Conservation (phyloP, 768 basidiomycete genomes). For the Macrolepiota fuliginosa region DNA sequence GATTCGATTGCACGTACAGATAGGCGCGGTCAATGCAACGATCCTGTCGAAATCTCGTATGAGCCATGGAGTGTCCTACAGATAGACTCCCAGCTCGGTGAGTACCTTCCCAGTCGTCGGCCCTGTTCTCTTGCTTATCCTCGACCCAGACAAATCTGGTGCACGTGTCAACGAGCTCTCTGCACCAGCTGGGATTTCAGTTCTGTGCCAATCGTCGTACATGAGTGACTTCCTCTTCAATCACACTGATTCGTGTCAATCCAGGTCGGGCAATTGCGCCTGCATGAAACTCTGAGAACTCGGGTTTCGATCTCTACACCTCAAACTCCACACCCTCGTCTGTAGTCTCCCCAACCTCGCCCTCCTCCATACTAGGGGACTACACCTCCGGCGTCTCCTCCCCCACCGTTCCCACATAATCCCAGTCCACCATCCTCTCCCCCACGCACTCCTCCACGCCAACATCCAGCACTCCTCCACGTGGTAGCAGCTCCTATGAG, state of each 20-base stretch:
- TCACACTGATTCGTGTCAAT: constrained; percentile 9
- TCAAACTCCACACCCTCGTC: constrained; percentile 35
- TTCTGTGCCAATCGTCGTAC: constrained; percentile 81
- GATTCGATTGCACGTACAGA: no score
- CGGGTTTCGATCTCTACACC: constrained; percentile 67
- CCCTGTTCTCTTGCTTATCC: no score
- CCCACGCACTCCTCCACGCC: background rate
- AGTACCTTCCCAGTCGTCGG: constrained; percentile 19
- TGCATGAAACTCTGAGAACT: constrained; percentile 56
- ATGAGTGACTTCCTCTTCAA: constrained; percentile 76
- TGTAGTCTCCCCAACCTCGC: constrained; percentile 15
- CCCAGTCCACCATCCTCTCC: no score
- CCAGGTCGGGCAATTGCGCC: constrained; percentile 65
- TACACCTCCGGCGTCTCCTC: no score
- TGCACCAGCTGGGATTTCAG: constrained; percentile 74
- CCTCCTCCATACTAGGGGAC: background rate
- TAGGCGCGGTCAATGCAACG: constrained; percentile 42
- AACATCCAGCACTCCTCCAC: background rate
- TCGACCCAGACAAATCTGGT: no score
- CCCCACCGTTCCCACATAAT: no score
- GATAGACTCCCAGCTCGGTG: no score
- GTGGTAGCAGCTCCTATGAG: constrained; percentile 14
- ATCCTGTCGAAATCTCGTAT: no score
- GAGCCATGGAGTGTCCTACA: no score
- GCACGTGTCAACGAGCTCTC: constrained; percentile 76